Evolutionary conservation across 345 rosid species (phyloP), one percentile per base, ranked within the genome.

Genomic region (Lenwebbia sp.): DNA sequence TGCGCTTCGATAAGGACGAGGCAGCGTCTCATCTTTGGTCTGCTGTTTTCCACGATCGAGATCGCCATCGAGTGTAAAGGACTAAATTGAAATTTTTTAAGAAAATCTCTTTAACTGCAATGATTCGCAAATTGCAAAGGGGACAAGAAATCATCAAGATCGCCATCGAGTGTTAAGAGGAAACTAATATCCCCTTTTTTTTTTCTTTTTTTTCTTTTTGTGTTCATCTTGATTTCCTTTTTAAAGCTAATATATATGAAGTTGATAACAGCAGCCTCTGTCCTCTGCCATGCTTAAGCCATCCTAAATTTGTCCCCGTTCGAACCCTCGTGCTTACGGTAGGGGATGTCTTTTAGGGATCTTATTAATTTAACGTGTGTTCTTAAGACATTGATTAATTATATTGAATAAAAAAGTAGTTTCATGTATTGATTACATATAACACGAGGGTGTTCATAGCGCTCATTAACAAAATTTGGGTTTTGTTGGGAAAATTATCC

Each of bases 401-500:
- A 3, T 7, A 3, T 28, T n/a, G 70, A 17, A 60, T n/a, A 13
- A 60, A 5, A 57, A 5, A 4, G 30, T 0, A 57, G 4, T 57
- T 26, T 57, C 30, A 26, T 2, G 30, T 47, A 50, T 50, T 12
- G 52, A 50, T 50, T 50, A 50, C 52, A 3, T 3, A 2, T 13
- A 3, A 62, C 41, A 7, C 5, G 22, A 15, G 47, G 47, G 47
- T 19, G 58, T 70, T 70, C 19, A 15, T 17, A 30, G 41, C 23
- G 5, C 76, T 3, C 0, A 22, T 30, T 65, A 10, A 17, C 13
- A 5, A 9, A 33, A 9, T 33, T 0, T 17, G 44, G 1, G 4
- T 17, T 33, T 2, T 0, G 6, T 19, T 33, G 13, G 2, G 3
- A 28, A 65, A 70, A 19, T 33, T 10, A 0, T 70, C 3, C 0